A percentile compares a stretch with the other conserved stretches of the same genome.
phyloP scores from a whole-genome alignment of 495 filamentous ascomycete species.

The Jackrogersella minutella region DNA sequence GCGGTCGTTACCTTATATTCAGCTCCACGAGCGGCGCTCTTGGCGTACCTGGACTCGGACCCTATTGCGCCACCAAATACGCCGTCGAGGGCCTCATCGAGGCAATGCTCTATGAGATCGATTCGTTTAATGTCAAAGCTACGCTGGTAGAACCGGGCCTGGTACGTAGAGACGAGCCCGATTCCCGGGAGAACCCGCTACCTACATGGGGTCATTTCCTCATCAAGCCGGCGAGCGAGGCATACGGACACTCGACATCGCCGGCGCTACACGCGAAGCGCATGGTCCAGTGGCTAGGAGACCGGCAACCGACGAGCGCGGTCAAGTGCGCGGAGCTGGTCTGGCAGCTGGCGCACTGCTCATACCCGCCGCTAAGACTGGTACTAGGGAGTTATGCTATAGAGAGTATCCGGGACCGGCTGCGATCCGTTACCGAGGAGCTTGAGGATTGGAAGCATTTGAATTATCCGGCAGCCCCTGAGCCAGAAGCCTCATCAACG shows the following conservation, averaged over 20 bases:
- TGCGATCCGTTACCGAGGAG: slow-evolving; percentile 92
- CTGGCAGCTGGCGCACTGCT: slow-evolving; percentile 95
- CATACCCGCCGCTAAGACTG: slow-evolving; percentile 84
- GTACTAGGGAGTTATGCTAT: slow-evolving; percentile 92
- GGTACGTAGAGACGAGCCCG: slow-evolving; percentile 76
- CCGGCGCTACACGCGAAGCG: slow-evolving; percentile 89
- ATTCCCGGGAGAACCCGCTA: slow-evolving; percentile 59
- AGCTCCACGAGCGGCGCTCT: slow-evolving; percentile 88
- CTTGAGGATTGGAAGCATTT: slow-evolving; percentile 90
- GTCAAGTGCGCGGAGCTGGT: slow-evolving; percentile 95
- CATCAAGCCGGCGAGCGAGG: slow-evolving; percentile 82
- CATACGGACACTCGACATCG: slow-evolving; percentile 76
- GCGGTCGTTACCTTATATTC: slow-evolving; percentile 90
- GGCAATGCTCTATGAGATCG: slow-evolving; percentile 93
- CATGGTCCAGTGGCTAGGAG: slow-evolving; percentile 95
- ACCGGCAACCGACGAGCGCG: slow-evolving; percentile 89
- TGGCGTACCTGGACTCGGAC: slow-evolving; percentile 89
- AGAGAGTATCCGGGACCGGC: slow-evolving; percentile 88
- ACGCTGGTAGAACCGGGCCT: slow-evolving; percentile 92
- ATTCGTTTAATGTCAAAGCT: slow-evolving; percentile 88
- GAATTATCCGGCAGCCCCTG: slow-evolving; percentile 61
- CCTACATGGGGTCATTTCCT: slow-evolving; percentile 91
- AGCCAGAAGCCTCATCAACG: slow-evolving; percentile 23
- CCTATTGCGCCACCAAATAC: slow-evolving; percentile 96
- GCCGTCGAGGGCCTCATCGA: slow-evolving; percentile 95